Evolutionary conservation across 495 filamentous ascomycete species (phyloP), one percentile per base, ranked within the genome.

Genomic region (Aspergillus leporis): DNA sequence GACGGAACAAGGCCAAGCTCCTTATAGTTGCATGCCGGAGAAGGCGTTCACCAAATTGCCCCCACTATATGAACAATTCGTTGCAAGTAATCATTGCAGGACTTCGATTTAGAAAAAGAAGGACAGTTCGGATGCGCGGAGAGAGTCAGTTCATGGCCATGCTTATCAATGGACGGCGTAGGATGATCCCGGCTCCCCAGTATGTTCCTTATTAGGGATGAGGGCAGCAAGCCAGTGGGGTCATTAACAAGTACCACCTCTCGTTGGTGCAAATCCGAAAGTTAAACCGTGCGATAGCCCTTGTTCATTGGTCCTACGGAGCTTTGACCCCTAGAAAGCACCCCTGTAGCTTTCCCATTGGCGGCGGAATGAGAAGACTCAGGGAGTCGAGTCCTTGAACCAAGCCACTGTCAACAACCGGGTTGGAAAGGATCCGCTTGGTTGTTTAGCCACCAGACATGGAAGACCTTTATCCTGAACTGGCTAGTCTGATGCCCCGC

Each of bases 21-120:
- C 58, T 65, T 62, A 74, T 32, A 67, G 56, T 56, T 53, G 61
- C 69, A 70, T 72, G 38, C 58, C 61, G 68, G 34, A 55, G 59
- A 36, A 55, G 28, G 54, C 32, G 53, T 63, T 67, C 58, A 60
- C 59, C 66, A 61, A 62, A 53, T 59, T 62, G 61, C 66, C 67
- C 66, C 66, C 69, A 64, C 55, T 19, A 36, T 58, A 55, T 48
- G 46, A 59, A 43, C 49, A 60, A 51, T 49, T 49, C 43, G 23
- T 51, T 60, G 51, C 55, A 55, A 57, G 51, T 47, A 62, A 67
- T 54, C 69, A 72, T 70, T 63, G 62, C 64, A 67, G 61, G 32
- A 22, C 18, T 23, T 28, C 21, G 34, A 45, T 12, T 48, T 38
- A 21, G 46, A 34, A 34, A 51, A 23, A 30, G 18, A 19, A 36